Conservation (phyloP, 2,329 filamentous ascomycete species). For the Plenodomus biglobosus region DNA sequence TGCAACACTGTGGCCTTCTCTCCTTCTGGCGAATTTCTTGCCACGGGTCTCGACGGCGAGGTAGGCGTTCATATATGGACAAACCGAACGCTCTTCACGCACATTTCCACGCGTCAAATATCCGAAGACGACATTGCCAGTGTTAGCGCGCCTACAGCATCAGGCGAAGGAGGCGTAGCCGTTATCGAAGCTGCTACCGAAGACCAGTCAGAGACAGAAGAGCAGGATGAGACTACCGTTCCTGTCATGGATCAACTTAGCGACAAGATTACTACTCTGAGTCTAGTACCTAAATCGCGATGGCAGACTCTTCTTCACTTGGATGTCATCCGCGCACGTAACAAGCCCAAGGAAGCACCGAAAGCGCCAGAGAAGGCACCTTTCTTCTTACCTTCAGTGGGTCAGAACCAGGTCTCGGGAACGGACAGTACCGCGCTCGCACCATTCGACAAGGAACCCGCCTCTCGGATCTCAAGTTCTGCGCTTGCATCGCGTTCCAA, state of each 20-base stretch:
- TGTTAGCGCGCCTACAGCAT: slow-evolving; percentile 70
- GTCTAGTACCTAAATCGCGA: slow-evolving; percentile 81
- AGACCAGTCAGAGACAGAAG: slow-evolving; percentile 48
- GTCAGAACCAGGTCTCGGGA: slow-evolving; percentile 31
- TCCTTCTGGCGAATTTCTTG: slow-evolving; percentile 87
- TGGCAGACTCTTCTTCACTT: slow-evolving; percentile 96
- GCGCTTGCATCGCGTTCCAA: slow-evolving; percentile 34
- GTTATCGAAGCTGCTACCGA: slow-evolving; percentile 76
- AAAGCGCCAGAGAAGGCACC: slow-evolving; percentile 93
- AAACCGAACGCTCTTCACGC: slow-evolving; percentile 86
- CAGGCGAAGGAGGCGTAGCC: slow-evolving; percentile 77
- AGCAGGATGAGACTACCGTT: slow-evolving; percentile 48
- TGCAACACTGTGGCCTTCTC: slow-evolving; percentile 90
- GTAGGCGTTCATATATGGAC: slow-evolving; percentile 96
- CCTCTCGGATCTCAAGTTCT: slow-evolving; percentile 40
- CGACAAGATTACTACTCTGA: slow-evolving; percentile 81
- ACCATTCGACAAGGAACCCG: slow-evolving; percentile 16
- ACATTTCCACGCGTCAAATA: slow-evolving; percentile 82
- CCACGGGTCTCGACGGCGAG: slow-evolving; percentile 77
- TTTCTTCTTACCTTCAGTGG: slow-evolving; percentile 82
- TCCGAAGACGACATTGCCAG: slow-evolving; percentile 71
- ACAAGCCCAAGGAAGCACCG: slow-evolving; percentile 88
- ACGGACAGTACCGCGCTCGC: slow-evolving; percentile 16
- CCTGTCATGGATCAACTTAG: slow-evolving; percentile 74
- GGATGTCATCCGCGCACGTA: slow-evolving; percentile 85